phyloP scores from a whole-genome alignment of 1,284 basidiomycete genomes.

The Puccinia novopanici region DNA sequence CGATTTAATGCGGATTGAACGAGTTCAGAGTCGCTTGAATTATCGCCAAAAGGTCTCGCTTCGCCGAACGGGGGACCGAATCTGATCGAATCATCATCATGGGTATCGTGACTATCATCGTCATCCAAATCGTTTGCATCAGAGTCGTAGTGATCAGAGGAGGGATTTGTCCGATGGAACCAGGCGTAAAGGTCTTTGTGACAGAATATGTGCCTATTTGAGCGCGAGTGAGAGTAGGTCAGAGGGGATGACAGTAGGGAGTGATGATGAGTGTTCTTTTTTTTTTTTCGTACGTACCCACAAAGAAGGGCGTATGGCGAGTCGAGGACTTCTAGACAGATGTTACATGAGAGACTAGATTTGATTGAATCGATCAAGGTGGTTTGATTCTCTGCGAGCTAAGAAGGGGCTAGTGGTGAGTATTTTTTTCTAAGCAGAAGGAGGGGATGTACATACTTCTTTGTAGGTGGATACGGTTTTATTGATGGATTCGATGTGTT shows the following conservation, averaged over 20 bases:
- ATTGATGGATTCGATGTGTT: conserved; percentile 18
- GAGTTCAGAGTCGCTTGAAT: conserved; percentile 20
- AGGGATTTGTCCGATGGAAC: conserved; percentile 51
- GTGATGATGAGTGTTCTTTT: not conserved
- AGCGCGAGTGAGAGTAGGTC: not conserved
- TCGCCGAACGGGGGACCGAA: not conserved
- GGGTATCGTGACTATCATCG: not conserved
- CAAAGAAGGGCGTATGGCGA: conserved; percentile 52
- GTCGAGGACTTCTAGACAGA: conserved; percentile 52
- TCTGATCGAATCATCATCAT: not conserved
- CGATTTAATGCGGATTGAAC: conserved; percentile 2
- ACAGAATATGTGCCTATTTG: conserved; percentile 53
- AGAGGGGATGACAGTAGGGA: not conserved
- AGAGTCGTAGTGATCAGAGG: conserved; percentile 19
- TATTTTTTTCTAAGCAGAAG: not conserved
- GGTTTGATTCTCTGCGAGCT: conserved; percentile 47
- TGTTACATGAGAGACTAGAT: conserved; percentile 52
- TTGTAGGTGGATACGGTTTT: conserved; percentile 24
- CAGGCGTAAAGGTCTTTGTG: conserved; percentile 53
- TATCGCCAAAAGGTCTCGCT: not conserved
- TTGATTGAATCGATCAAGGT: conserved; percentile 42
- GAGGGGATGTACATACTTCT: not conserved
- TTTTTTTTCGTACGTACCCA: conserved; percentile 34
- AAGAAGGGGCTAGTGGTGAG: not conserved
- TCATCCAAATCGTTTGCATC: conserved; percentile 8